phyloP scores from a whole-genome alignment of 2,329 filamentous ascomycete species.

The Fusarium longipes region DNA sequence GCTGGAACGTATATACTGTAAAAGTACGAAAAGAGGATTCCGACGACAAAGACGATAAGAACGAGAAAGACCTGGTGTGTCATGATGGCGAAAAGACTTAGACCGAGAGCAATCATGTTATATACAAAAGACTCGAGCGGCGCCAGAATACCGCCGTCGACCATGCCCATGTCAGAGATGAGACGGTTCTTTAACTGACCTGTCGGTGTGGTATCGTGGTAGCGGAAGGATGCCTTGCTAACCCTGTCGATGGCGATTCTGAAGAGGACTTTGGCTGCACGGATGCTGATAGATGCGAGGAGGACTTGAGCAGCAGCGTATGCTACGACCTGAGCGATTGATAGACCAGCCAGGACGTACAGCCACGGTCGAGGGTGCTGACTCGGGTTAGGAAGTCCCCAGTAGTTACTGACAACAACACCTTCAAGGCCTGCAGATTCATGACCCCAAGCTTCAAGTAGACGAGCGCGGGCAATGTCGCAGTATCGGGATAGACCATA shows the following conservation, averaged over 20 bases:
- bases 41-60: slow-evolving; percentile 75
- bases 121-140: slow-evolving; percentile 79
- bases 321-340: slow-evolving; percentile 67
- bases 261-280: slow-evolving; percentile 81
- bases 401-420: slow-evolving; percentile 29
- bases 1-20: slow-evolving; percentile 84
- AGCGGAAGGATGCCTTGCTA: slow-evolving; percentile 84
- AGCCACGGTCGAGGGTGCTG: slow-evolving; percentile 80
- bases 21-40: slow-evolving; percentile 74
- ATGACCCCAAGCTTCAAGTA: slow-evolving; percentile 89
- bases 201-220: slow-evolving; percentile 90
- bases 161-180: slow-evolving; percentile 88
- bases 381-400: slow-evolving; percentile 69
- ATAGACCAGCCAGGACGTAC: slow-evolving; percentile 74
- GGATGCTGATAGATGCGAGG: slow-evolving; percentile 82
- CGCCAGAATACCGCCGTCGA: slow-evolving; percentile 85
- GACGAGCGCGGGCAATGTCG: slow-evolving; percentile 78
- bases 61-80: slow-evolving; percentile 83
- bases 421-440: slow-evolving; percentile 49
- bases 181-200: slow-evolving; percentile 92
- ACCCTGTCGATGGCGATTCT: slow-evolving; percentile 77
- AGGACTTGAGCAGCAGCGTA: slow-evolving; percentile 72
- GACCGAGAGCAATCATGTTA: slow-evolving; percentile 75
- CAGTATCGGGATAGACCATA: slow-evolving; percentile 72
- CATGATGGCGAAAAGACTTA: slow-evolving; percentile 81